Base-by-base conservation (phyloP, 1,284 basidiomycete species). In the Trichosporon ovoides region DNA sequence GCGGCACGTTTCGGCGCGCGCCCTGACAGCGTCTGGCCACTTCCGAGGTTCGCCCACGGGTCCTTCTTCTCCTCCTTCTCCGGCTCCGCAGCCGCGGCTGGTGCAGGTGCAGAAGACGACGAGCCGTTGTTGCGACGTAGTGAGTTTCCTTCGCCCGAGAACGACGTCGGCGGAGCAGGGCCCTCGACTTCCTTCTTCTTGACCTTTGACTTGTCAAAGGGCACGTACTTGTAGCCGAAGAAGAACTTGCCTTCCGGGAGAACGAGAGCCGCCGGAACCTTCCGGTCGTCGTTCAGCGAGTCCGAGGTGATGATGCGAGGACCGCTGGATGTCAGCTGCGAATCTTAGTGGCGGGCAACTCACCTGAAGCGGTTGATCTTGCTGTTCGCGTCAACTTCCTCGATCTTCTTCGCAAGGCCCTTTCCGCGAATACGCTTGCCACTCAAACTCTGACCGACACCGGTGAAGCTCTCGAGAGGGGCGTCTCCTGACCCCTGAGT, bases 241-340 rank as follows among this genome's bases (percentile, higher is more conserved):
- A 97, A 96, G 22, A 96, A 81, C 67, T 94, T 89, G 19, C 96
- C 96, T 63, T 89, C 88, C 0, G 95, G 93, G 31, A 99, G 80
- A 65, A 89, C 88, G 50, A 99, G 81, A 1, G 91, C 87, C 0
- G 91, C 92, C 1, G 96, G 94, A 5, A 90, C 91, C 73, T 88
- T 87, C 55, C 81, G 82, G 37, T 88, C 87, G 68, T 91, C 86
- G 72, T 77, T 65, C 12, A 91, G 77, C 22, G 85, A 86, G 56
- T 87, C 87, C 57, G 88, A 91, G 0, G 92, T 92, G 53, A 98
- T 84, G 50, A 98, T 85, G 33, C 84, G 85, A 19, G 87, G 87
- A 73, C 90, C 85, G 67, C 94, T 97, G 64, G 3, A 16, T 7
- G 28, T 57, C 52, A 63, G 61, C 53, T 9, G 3, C 13, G 24